Conservation (phyloP, 1,284 basidiomycete species). For the Nidula niveotomentosa region DNA sequence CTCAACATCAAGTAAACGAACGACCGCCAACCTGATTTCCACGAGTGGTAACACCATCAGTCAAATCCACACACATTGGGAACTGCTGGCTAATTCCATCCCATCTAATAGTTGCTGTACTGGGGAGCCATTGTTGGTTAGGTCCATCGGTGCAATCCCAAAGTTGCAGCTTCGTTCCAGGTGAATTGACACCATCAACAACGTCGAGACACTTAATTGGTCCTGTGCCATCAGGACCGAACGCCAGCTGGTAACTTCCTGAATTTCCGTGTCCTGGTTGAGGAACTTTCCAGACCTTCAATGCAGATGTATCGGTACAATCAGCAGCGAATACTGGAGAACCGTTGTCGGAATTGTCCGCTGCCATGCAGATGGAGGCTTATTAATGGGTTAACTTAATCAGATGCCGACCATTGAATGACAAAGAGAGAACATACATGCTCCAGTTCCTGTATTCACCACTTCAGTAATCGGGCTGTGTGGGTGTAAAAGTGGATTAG, state of each 20-base stretch:
- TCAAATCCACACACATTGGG: neutral
- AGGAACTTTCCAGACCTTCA: neutral
- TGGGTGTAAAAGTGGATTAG: neutral
- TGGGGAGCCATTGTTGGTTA: neutral
- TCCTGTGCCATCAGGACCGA: neutral
- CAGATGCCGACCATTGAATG: neutral
- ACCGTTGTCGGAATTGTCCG: neutral
- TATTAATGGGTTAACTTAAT: neutral
- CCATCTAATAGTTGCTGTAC: neutral
- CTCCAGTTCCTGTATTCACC: neutral
- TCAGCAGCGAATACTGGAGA: neutral
- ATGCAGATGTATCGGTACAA: neutral
- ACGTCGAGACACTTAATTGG: neutral
- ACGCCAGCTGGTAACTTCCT: neutral
- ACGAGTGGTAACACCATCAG: neutral
- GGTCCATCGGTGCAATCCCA: neutral
- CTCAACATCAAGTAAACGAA: neutral
- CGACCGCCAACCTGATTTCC: neutral
- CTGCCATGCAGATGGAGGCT: neutral
- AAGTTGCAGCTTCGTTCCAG: neutral
- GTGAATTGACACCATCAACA: neutral
- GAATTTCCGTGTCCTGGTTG: neutral
- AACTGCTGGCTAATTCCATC: neutral
- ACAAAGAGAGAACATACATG: neutral
- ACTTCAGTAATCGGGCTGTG: neutral